Evolutionary conservation across 306 rosid genomes (phyloP).

Genomic region (Acacia confusa): DNA sequence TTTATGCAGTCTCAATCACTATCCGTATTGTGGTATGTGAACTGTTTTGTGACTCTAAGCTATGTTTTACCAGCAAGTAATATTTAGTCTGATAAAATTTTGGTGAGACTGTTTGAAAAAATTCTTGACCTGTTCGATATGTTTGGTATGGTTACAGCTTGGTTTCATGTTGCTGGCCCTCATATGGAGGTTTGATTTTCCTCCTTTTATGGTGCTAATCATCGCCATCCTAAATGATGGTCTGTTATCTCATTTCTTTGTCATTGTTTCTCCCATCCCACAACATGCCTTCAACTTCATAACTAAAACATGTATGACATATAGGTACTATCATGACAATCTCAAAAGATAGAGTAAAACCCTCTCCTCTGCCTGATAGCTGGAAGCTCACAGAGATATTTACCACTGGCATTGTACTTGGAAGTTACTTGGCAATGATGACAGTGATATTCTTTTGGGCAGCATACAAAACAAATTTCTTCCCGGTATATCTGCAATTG

Average conservation of each 20-base stretch:
- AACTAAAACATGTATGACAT: slow-evolving; percentile 22
- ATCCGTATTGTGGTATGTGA: slow-evolving; percentile 93
- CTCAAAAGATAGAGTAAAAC: slow-evolving; percentile 93
- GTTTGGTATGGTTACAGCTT: slow-evolving; percentile 62
- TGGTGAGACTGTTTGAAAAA: slow-evolving; percentile 13
- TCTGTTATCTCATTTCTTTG: slow-evolving; percentile 44
- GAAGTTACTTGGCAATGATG: slow-evolving; percentile 98
- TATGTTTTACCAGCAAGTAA: slow-evolving; percentile 11
- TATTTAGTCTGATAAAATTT: neutral
- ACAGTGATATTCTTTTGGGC: slow-evolving; percentile 99
- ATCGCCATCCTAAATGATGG: slow-evolving; percentile 97
- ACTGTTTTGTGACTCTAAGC: slow-evolving; percentile 22
- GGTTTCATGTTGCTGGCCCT: slow-evolving; percentile 99
- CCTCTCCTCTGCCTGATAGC: slow-evolving; percentile 98
- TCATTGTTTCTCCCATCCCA: slow-evolving; percentile 13
- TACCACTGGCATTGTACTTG: slow-evolving; percentile 87
- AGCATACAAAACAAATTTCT: slow-evolving; percentile 89
- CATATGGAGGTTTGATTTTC: slow-evolving; percentile 93
- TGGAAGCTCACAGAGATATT: slow-evolving; percentile 96
- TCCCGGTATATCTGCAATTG: slow-evolving; percentile 60
- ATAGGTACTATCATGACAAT: slow-evolving; percentile 98
- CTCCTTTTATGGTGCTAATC: slow-evolving; percentile 98
- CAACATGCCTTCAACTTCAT: slow-evolving; percentile 9
- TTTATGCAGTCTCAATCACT: slow-evolving; percentile 97
- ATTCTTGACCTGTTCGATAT: slow-evolving; percentile 26